A percentile compares a stretch with the other conserved stretches of the same genome.
Evolutionary conservation across 2,329 filamentous ascomycete genomes (phyloP).

Genomic region (Alternaria longipes): DNA sequence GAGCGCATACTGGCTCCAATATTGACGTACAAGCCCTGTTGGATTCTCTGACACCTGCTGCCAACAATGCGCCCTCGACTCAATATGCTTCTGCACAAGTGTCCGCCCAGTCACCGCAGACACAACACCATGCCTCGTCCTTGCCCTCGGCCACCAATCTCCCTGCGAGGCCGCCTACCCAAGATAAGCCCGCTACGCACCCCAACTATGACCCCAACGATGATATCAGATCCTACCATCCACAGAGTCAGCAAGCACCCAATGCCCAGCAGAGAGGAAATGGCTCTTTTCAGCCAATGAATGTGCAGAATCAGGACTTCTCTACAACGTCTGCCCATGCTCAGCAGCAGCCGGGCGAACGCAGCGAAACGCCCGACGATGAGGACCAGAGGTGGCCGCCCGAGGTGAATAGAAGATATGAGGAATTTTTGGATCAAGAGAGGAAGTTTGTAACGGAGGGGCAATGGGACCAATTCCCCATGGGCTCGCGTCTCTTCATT

Average conservation of each 20-base stretch:
- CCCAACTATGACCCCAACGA: slow-evolving; percentile 59
- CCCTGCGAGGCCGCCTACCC: slow-evolving; percentile 59
- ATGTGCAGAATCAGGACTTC: slow-evolving; percentile 27
- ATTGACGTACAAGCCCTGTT: slow-evolving; percentile 59
- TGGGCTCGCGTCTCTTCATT: slow-evolving; percentile 81
- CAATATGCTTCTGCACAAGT: slow-evolving; percentile 48
- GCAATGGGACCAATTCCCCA: slow-evolving; percentile 82
- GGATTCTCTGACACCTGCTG: slow-evolving; percentile 53
- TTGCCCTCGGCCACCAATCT: slow-evolving; percentile 54
- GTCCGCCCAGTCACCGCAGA: slow-evolving; percentile 40
- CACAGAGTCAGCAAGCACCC: slow-evolving; percentile 54
- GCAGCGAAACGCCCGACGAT: slow-evolving; percentile 49
- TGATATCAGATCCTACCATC: slow-evolving; percentile 61
- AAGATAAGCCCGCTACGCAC: slow-evolving; percentile 59
- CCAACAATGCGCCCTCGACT: slow-evolving; percentile 39
- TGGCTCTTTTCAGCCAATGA: slow-evolving; percentile 40
- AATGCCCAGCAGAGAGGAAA: slow-evolving; percentile 41
- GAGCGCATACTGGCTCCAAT: slow-evolving; percentile 41
- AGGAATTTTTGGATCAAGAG: slow-evolving; percentile 77
- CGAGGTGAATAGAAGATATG: slow-evolving; percentile 73
- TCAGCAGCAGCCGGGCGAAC: slow-evolving; percentile 31
- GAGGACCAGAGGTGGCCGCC: slow-evolving; percentile 63
- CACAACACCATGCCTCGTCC: slow-evolving; percentile 48
- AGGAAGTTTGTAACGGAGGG: slow-evolving; percentile 78
- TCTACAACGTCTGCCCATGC: slow-evolving; percentile 34